Conservation (phyloP, 345 rosid genomes). For the Camelina sativa region DNA sequence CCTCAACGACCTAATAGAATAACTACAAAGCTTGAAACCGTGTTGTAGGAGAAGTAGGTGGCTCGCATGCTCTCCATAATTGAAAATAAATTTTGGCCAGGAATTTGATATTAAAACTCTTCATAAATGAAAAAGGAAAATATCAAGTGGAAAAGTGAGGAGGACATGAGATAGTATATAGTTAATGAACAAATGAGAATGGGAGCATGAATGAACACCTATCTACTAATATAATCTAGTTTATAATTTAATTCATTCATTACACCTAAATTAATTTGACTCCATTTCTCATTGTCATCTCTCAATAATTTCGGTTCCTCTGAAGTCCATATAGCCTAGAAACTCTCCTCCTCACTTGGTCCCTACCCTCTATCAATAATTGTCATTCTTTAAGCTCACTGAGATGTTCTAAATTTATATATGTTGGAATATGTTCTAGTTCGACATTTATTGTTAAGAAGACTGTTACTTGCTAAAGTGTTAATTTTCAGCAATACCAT, state of each 20-base stretch:
- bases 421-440: neutral
- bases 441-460: neutral
- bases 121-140: neutral
- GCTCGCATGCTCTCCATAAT: neutral
- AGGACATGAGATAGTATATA: neutral
- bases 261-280: neutral
- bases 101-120: neutral
- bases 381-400: conserved; percentile 21
- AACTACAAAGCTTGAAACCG: neutral
- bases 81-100: neutral
- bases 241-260: conserved; percentile 18
- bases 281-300: conserved; percentile 6
- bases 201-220: conserved; percentile 15
- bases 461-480: neutral
- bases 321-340: conserved; percentile 5
- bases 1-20: neutral
- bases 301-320: conserved; percentile 23
- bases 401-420: neutral
- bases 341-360: conserved; percentile 26
- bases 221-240: conserved; percentile 36
- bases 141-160: neutral
- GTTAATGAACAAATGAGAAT: conserved; percentile 13
- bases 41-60: conserved; percentile 5
- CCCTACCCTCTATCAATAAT: conserved; percentile 35
- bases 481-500: no score